A percentile compares a stretch with the other conserved stretches of the same genome.
These are phyloP conservation scores for Clathrus columnatus DNA, from an alignment of 768 basidiomycete species.

Conservation along the genomic window DNA sequence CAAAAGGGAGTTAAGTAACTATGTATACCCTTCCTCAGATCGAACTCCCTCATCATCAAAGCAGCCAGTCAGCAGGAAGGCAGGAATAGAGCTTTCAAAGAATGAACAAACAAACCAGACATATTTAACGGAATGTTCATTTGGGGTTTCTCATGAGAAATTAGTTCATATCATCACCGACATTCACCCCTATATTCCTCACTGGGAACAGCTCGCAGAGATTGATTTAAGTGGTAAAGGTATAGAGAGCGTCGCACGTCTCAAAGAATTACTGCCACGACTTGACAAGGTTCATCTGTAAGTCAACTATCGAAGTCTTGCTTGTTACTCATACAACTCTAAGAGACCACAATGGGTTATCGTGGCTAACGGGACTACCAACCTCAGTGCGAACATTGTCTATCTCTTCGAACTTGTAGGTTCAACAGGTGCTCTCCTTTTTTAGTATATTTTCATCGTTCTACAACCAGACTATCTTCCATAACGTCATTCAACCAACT, in stretches of 20 bases:
- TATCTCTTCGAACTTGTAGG: constrained; percentile 66
- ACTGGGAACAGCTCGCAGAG: constrained; percentile 74
- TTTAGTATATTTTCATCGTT: constrained; percentile 9
- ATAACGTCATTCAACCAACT: constrained; percentile 87
- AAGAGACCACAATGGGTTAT: constrained; percentile 65
- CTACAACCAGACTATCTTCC: constrained; percentile 54
- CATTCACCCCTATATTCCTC: constrained; percentile 86
- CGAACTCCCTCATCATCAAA: constrained; percentile 22
- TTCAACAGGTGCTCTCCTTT: constrained; percentile 19
- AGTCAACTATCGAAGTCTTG: constrained; percentile 24
- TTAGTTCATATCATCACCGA: constrained; percentile 91
- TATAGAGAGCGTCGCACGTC: constrained; percentile 70
- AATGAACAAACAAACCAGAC: constrained; percentile 39
- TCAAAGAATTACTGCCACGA: constrained; percentile 85
- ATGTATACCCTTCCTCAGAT: constrained; percentile 16
- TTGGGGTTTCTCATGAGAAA: constrained; percentile 85
- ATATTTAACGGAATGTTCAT: constrained; percentile 94
- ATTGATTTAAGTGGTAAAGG: constrained; percentile 71
- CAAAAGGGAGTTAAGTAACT: constrained; percentile 39
- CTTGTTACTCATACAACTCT: background rate
- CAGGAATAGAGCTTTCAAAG: constrained; percentile 24
- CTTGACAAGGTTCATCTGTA: constrained; percentile 72
- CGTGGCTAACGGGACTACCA: constrained; percentile 77
- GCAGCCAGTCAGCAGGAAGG: constrained; percentile 27
- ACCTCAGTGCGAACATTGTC: constrained; percentile 64